Conservation (phyloP, 306 rosid genomes). For the Pyrus bretschneideri region DNA sequence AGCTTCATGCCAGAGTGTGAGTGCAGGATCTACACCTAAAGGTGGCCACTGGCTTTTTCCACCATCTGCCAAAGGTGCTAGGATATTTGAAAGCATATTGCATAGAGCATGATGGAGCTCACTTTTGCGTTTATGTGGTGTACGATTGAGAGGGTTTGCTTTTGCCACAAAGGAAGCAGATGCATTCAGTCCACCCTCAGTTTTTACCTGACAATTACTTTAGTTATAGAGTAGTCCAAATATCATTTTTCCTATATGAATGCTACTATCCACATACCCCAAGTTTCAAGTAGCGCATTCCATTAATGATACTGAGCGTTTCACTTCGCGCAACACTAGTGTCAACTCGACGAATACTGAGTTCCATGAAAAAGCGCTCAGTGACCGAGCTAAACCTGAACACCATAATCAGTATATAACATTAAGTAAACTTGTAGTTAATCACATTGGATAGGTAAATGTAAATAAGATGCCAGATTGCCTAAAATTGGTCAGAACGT, state of each 20-base stretch:
- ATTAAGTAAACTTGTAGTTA: background rate
- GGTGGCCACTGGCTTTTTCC: conserved; percentile 99
- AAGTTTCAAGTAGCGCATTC: conserved; percentile 97
- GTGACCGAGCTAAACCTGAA: conserved; percentile 98
- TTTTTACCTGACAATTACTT: conserved; percentile 69
- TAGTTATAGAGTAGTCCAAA: conserved; percentile 24
- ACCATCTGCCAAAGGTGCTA: conserved; percentile 97
- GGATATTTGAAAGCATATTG: conserved; percentile 92
- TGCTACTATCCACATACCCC: conserved; percentile 59
- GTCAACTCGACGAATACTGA: conserved; percentile 82
- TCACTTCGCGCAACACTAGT: conserved; percentile 90
- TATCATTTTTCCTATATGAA: conserved; percentile 18
- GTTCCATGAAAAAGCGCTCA: conserved; percentile 98
- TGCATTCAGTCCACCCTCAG: conserved; percentile 97
- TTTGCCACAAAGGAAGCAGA: conserved; percentile 99
- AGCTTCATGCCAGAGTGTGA: conserved; percentile 92
- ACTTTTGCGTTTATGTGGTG: conserved; percentile 93
- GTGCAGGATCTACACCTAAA: conserved; percentile 92
- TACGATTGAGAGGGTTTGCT: conserved; percentile 95
- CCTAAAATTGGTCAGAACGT: background rate
- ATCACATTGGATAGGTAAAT: background rate
- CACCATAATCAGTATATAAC: background rate
- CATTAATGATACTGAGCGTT: conserved; percentile 90
- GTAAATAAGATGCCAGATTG: background rate
- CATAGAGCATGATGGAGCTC: conserved; percentile 97